Base-by-base conservation (phyloP, 352 stramenopile genomes). In the Globisporangium canariense region DNA sequence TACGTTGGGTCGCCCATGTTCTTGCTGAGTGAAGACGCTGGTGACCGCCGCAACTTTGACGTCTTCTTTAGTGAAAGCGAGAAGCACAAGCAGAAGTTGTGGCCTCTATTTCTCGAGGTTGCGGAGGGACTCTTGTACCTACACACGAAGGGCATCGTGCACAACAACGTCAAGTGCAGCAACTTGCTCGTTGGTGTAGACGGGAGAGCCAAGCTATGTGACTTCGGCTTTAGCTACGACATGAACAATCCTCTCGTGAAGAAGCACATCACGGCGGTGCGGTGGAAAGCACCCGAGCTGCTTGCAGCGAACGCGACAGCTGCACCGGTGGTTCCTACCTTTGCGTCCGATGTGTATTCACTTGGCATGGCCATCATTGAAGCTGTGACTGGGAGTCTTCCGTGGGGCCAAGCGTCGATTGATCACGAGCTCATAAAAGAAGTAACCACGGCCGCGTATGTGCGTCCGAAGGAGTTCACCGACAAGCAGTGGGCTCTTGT, bases 131-230 rank as follows among this genome's bases (percentile, higher is more conserved):
- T 81, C 1, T 66, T 70, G 34, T 79, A 77, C 25, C 51, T 81
- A 2, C 74, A 81, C n/a, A 51, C 65, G 14, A 62, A 63, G 25
- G 53, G 49, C 0, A 71, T 79, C 28, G 62, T 81, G 28, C 74
- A 81, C 32, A 71, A 67, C 38, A 73, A 81, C 53, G 34, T 81
- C 8, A 81, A 79, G 34, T 58, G 66, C 20, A 74, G 61, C 60
- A 76, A 76, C 18, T 60, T 76, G 6, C 46, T 79, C 6, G 69
- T 79, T 2, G 66, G 72, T 14, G 55, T 54, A 9, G 72, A 76
- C 56, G 52, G 64, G 1, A 52, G 57, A 22, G 64, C 66, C 2
- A 76, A 79, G 51, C 41, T 76, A n/a, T 72, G 60, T n/a, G 46
- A 73, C 47, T 71, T 62, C 4, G 72, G 72, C 0, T 46, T 76